Base-by-base conservation (phyloP, 495 filamentous ascomycete species). In the Aspergillus sclerotioniger region DNA sequence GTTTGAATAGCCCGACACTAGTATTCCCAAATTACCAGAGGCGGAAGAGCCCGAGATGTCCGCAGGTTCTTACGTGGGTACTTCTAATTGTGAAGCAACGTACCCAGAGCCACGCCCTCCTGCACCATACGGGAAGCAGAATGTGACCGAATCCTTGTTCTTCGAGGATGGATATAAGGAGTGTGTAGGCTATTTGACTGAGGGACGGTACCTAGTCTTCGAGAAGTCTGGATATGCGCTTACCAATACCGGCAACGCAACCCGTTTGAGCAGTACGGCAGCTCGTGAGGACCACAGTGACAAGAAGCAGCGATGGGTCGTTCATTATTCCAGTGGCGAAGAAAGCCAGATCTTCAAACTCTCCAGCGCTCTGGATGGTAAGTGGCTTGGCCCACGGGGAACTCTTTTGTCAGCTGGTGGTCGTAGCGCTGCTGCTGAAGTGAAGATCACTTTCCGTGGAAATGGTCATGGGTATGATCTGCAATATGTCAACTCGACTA, bases 121-220 rank as follows among this genome's bases (percentile, higher is more conserved):
- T 6, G 77, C 82, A 0, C 81, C 79, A 8, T 84, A 82, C 45
- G 75, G 75, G 29, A 49, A 74, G 33, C 77, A 80, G 61, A 62
- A 71, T 28, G 45, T 41, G 3, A 61, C 54, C 20, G 64, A 75
- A n/a, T 29, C 69, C 4, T 57, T 77, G 9, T 77, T 53, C 51
- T 76, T 76, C 37, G 80, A 84, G 54, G 65, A 80, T 32, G 81
- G 81, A 4, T 82, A 74, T 68, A 82, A 82, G 67, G 62, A 74
- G 43, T 69, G 77, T n/a, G 67, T 82, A 8, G 81, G 81, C 9
- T 71, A 74, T 29, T 60, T 84, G 35, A 82, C 81, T 12, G 81
- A 84, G 56, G 81, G 81, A 13, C 78, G 81, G n/a, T 76, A 76
- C 41, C 51, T 77, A 15, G 65, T 67, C 28, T 71, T 74, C 33